Conservation (phyloP, 2,329 filamentous ascomycete species). For the Alternaria triticina region DNA sequence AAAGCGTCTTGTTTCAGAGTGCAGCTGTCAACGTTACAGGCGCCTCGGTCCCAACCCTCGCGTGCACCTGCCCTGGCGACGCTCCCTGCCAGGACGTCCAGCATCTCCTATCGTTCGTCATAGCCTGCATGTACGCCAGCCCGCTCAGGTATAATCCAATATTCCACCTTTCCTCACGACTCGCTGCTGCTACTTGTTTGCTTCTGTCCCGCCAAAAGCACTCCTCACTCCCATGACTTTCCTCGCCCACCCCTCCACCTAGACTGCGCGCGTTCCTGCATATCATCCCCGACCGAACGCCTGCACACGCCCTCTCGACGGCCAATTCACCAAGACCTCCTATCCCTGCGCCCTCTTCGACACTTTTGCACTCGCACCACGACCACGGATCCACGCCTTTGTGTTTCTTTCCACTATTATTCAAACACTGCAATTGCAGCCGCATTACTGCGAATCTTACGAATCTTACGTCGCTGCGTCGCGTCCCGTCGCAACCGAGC, state of each 20-base stretch:
- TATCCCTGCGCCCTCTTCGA: not conserved
- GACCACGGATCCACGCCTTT: not conserved
- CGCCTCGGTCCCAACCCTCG: conserved; percentile 13
- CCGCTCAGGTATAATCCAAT: conserved; percentile 20
- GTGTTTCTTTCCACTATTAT: not conserved
- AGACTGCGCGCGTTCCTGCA: not conserved
- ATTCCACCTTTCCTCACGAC: conserved; percentile 16
- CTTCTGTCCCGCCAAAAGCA: conserved; percentile 1
- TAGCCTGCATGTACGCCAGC: conserved; percentile 20
- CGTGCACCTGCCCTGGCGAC: conserved; percentile 16
- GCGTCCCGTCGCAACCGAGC: not conserved
- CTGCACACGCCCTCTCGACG: not conserved
- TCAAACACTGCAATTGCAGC: conserved; percentile 5
- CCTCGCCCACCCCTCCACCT: not conserved
- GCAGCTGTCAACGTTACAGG: conserved; percentile 7
- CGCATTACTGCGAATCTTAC: not conserved
- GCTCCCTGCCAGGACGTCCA: conserved; percentile 7
- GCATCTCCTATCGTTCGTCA: conserved; percentile 21
- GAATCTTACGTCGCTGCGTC: conserved; percentile 5
- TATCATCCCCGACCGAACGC: not conserved
- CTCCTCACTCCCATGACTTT: not conserved
- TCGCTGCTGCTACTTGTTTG: not conserved
- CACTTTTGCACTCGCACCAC: conserved; percentile 3
- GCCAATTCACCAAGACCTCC: not conserved
- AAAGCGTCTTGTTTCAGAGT: conserved; percentile 2